Conservation (phyloP, 306 rosid species). For the Hippophae tibetana region DNA sequence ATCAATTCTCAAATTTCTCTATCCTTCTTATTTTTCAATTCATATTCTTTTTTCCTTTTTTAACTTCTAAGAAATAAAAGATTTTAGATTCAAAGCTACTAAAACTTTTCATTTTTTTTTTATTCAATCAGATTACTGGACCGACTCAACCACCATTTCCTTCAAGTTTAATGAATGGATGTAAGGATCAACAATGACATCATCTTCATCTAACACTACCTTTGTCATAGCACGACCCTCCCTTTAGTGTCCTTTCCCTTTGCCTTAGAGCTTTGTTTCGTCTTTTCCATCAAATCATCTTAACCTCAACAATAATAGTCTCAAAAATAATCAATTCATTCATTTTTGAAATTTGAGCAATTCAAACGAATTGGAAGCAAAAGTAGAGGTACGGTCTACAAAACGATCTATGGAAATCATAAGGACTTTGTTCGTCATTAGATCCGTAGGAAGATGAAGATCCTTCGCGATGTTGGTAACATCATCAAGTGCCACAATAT, state of each 20-base stretch:
- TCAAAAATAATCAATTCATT: conserved; percentile 23
- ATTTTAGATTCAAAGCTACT: neutral
- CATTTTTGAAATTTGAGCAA: conserved; percentile 18
- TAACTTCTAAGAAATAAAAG: neutral
- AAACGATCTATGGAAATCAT: conserved; percentile 73
- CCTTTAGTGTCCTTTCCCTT: conserved; percentile 74
- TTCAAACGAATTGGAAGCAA: conserved; percentile 73
- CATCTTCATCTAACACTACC: conserved; percentile 57
- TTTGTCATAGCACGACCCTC: conserved; percentile 42
- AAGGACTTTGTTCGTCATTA: conserved; percentile 65
- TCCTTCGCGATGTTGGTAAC: conserved; percentile 83
- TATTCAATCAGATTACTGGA: neutral
- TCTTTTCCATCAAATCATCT: conserved; percentile 12
- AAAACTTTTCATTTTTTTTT: neutral
- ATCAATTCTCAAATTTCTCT: neutral
- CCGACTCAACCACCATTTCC: conserved; percentile 44
- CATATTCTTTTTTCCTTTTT: neutral
- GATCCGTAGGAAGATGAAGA: conserved; percentile 88
- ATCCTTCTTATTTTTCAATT: too few relatives aligned
- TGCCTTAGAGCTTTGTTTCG: conserved; percentile 42
- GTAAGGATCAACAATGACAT: conserved; percentile 26
- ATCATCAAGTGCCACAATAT: conserved; percentile 91
- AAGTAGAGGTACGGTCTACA: conserved; percentile 85
- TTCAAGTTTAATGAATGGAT: neutral
- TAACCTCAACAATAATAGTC: neutral